phyloP scores from a whole-genome alignment of 108 stramenopile genomes.

The Nitzschia sp. region DNA sequence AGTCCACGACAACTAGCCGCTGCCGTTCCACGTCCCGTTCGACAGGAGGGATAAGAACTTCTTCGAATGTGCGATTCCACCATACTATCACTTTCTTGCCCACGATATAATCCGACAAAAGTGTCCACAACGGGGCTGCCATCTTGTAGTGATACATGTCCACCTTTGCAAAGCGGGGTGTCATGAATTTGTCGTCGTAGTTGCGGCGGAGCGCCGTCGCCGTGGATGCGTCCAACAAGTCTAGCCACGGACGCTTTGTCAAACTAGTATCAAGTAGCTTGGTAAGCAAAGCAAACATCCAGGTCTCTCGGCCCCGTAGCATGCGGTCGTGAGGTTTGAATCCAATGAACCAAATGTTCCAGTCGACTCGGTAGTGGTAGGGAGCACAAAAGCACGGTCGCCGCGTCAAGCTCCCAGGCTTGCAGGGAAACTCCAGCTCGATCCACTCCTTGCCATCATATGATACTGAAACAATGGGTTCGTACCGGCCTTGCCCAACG shows the following conservation, averaged over 20 bases:
- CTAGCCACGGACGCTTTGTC: conserved; percentile 39
- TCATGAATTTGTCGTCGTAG: conserved; percentile 9
- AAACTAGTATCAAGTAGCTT: conserved; percentile 27
- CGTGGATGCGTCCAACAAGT: conserved; percentile 33
- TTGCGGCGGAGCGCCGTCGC: conserved; percentile 13
- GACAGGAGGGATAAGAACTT: conserved; percentile 52
- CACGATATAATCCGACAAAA: conserved; percentile 14
- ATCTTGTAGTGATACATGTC: conserved; percentile 69
- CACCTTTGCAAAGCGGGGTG: conserved; percentile 47
- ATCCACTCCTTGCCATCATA: conserved; percentile 51
- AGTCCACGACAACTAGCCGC: background rate
- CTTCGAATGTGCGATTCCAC: conserved; percentile 60
- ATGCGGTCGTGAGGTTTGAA: conserved; percentile 57
- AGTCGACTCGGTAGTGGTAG: conserved; percentile 81
- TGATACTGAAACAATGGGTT: conserved; percentile 59
- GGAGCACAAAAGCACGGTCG: conserved; percentile 81
- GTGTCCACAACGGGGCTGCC: conserved; percentile 50
- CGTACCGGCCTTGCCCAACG: conserved; percentile 59
- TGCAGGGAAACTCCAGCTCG: conserved; percentile 76
- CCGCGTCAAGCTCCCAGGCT: conserved; percentile 62
- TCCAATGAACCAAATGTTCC: conserved; percentile 79
- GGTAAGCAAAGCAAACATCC: conserved; percentile 50
- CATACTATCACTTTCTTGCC: conserved; percentile 26
- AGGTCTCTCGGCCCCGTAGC: conserved; percentile 47
- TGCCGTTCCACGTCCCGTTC: conserved; percentile 14